A percentile compares a stretch with the other conserved stretches of the same genome.
Conservation (phyloP, 495 filamentous ascomycete genomes). For the Evansstolkia leycettana region DNA sequence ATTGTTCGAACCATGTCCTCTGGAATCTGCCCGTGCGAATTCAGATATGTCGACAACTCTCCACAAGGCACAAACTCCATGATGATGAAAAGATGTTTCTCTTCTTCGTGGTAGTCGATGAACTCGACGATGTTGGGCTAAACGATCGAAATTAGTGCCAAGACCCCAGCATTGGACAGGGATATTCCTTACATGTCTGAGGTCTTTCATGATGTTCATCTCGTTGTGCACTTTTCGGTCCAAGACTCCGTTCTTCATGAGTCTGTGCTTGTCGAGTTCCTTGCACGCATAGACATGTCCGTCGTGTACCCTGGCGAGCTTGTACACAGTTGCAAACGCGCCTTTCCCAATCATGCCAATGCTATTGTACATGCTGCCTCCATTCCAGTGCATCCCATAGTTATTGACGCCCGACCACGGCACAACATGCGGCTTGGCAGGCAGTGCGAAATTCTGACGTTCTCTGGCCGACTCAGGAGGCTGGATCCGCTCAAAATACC, state of each 20-base stretch:
- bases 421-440: conserved; percentile 11
- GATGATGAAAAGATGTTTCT: conserved; percentile 74
- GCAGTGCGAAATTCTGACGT: too few species aligned
- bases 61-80: conserved; percentile 89
- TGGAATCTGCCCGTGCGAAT: conserved; percentile 41
- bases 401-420: conserved; percentile 26
- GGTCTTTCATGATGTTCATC: conserved; percentile 78
- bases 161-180: neutral
- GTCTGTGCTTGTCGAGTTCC: conserved; percentile 76
- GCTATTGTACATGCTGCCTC: conserved; percentile 71
- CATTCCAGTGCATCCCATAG: conserved; percentile 64
- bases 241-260: conserved; percentile 76
- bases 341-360: conserved; percentile 75
- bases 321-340: conserved; percentile 86
- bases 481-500: conserved; percentile 36
- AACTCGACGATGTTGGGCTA: conserved; percentile 87
- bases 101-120: conserved; percentile 69
- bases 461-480: conserved; percentile 7
- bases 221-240: conserved; percentile 87
- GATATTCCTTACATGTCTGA: conserved; percentile 61
- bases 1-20: conserved; percentile 61
- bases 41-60: conserved; percentile 66
- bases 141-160: neutral
- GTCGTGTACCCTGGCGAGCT: conserved; percentile 65
- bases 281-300: conserved; percentile 80